A percentile compares a stretch with the other conserved stretches of the same genome.
These are phyloP conservation scores for Boletus speciosus DNA, from an alignment of 768 basidiomycete genomes.

Conservation along the genomic window DNA sequence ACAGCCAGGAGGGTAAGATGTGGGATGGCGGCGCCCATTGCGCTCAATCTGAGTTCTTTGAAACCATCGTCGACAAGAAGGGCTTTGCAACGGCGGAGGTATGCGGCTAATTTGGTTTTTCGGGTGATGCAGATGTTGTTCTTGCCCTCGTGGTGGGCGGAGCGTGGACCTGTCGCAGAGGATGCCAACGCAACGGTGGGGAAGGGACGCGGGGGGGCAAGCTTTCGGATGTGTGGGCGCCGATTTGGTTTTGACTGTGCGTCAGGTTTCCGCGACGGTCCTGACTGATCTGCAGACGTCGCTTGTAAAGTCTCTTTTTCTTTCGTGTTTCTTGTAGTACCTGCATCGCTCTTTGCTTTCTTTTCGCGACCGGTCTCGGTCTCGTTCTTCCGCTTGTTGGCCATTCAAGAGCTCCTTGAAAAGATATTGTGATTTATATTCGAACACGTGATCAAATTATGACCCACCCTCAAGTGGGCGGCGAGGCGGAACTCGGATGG, in stretches of 20 bases:
- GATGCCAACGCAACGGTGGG: slow-evolving; percentile 73
- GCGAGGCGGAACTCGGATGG: slow-evolving; percentile 14
- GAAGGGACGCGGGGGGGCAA: slow-evolving; percentile 71
- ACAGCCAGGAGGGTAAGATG: slow-evolving; percentile 66
- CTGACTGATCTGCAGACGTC: neutral
- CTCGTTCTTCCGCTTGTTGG: slow-evolving; percentile 24
- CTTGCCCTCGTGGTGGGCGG: slow-evolving; percentile 75
- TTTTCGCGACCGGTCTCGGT: slow-evolving; percentile 6
- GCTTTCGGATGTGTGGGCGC: slow-evolving; percentile 51
- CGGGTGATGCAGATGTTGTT: slow-evolving; percentile 79
- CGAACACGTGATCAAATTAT: slow-evolving; percentile 8
- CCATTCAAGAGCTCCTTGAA: slow-evolving; percentile 6
- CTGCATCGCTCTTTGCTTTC: slow-evolving; percentile 12
- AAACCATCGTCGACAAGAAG: slow-evolving; percentile 75
- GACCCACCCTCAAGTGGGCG: slow-evolving; percentile 23
- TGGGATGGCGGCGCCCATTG: slow-evolving; percentile 90
- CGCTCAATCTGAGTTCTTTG: slow-evolving; percentile 69
- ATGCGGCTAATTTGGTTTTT: slow-evolving; percentile 66
- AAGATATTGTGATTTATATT: neutral
- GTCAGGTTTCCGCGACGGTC: slow-evolving; percentile 1
- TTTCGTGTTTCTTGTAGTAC: neutral
- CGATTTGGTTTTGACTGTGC: slow-evolving; percentile 7
- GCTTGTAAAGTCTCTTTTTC: neutral
- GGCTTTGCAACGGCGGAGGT: slow-evolving; percentile 75
- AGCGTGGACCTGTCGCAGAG: slow-evolving; percentile 77